Percentiles rank a stretch among this genome's conserved stretches.
Conservation (phyloP, 1,284 basidiomycete species). For the Ceratobasidium sp. region DNA sequence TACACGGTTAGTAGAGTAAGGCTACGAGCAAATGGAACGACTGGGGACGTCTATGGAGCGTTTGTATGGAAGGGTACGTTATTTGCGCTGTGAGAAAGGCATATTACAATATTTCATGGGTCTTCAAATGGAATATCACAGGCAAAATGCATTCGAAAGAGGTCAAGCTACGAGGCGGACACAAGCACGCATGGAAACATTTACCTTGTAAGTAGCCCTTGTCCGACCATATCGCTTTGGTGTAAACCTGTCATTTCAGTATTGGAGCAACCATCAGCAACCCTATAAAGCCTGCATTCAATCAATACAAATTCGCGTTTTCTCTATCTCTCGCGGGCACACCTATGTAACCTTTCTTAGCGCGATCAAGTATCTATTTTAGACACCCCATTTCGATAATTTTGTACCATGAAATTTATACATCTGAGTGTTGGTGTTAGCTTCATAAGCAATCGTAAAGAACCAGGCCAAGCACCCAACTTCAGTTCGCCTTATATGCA, state of each 20-base stretch:
- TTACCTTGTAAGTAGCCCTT: conserved; percentile 17
- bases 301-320: not conserved
- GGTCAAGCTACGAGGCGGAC: conserved; percentile 58
- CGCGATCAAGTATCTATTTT: not conserved
- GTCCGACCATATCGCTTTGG: not conserved
- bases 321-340: not conserved
- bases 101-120: not conserved
- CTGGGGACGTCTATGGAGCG: conserved; percentile 83
- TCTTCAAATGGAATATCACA: conserved; percentile 46
- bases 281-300: conserved; percentile 9
- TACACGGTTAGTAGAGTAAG: conserved; percentile 78
- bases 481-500: conserved; percentile 17
- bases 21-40: conserved; percentile 76
- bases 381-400: not conserved
- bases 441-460: not conserved
- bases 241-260: not conserved
- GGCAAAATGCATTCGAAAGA: conserved; percentile 58
- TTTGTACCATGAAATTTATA: not conserved
- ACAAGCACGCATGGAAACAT: conserved; percentile 60
- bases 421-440: not conserved
- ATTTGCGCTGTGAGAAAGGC: not conserved
- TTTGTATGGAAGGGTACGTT: conserved; percentile 80
- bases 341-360: not conserved
- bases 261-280: conserved; percentile 3
- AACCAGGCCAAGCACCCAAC: not conserved